A percentile compares a stretch with the other conserved stretches of the same genome.
These are phyloP conservation scores for Lizanozyma gosingica DNA, from an alignment of 1,139 yeast genomes.

Conservation along the genomic window DNA sequence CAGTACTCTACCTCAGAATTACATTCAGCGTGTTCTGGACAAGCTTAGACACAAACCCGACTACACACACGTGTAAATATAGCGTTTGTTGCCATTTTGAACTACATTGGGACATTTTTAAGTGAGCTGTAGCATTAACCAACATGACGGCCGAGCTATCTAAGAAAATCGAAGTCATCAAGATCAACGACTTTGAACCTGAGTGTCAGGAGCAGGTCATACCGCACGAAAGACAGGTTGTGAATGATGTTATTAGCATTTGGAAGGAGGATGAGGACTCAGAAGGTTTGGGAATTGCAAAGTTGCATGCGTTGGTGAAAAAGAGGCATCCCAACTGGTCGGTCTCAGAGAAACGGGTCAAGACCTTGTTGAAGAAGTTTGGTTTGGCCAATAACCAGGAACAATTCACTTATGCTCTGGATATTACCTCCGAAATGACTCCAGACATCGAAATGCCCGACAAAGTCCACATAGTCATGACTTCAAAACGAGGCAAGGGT, in stretches of 20 bases:
- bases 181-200: constrained; percentile 23
- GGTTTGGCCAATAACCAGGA: constrained; percentile 37
- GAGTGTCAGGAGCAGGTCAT: constrained; percentile 22
- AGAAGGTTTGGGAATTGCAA: constrained; percentile 48
- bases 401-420: constrained; percentile 40
- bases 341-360: constrained; percentile 50
- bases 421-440: constrained; percentile 46
- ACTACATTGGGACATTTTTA: too few species aligned
- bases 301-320: constrained; percentile 46
- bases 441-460: constrained; percentile 44
- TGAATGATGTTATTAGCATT: constrained; percentile 49
- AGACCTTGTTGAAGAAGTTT: constrained; percentile 43
- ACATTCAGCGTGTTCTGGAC: too few species aligned
- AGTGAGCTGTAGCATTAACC: too few species aligned
- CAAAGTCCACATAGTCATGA: constrained; percentile 32
- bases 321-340: constrained; percentile 51
- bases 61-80: too few species aligned
- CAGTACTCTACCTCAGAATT: too few species aligned
- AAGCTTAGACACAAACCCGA: too few species aligned
- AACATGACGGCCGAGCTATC: not conserved
- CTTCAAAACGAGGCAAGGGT: constrained; percentile 42
- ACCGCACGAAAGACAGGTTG: constrained; percentile 61
- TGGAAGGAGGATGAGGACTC: constrained; percentile 66
- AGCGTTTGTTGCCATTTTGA: too few species aligned
- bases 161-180: constrained; percentile 20